These are phyloP conservation scores for Carallia pectinifolia DNA, from an alignment of 345 rosid genomes.

Conservation along the genomic window DNA sequence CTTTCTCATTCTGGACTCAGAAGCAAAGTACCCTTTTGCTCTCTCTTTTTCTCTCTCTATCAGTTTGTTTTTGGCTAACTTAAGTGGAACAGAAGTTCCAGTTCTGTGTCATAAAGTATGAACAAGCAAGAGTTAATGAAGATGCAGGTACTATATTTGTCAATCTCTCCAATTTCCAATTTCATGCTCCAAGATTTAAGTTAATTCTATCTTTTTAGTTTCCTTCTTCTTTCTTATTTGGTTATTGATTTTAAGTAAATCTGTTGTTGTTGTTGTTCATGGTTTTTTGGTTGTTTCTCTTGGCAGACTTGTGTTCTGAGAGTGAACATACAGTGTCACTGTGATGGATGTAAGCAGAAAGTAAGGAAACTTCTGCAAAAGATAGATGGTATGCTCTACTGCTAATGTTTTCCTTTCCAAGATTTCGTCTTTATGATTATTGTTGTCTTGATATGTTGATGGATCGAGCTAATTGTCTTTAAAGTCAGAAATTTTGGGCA, in stretches of 20 bases:
- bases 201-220: neutral
- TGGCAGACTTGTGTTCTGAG: slow-evolving; percentile 79
- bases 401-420: neutral
- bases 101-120: slow-evolving; percentile 34
- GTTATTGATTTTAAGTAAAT: neutral
- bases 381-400: slow-evolving; percentile 56
- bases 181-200: neutral
- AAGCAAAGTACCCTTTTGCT: slow-evolving; percentile 15
- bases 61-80: neutral
- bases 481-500: too few species aligned
- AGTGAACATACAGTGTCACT: slow-evolving; percentile 71
- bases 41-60: neutral
- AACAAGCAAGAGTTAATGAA: slow-evolving; percentile 68
- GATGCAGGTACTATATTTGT: slow-evolving; percentile 57
- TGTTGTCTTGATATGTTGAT: too few species aligned
- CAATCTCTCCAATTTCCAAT: neutral
- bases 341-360: slow-evolving; percentile 91
- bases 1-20: slow-evolving; percentile 10
- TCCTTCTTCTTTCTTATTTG: neutral
- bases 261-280: slow-evolving; percentile 1
- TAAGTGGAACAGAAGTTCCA: neutral
- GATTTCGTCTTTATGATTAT: neutral
- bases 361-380: slow-evolving; percentile 74
- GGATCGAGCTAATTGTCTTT: too few species aligned
- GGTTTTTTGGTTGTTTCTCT: slow-evolving; percentile 13